Evolutionary conservation across 257 asterid species (phyloP), one percentile per base, ranked within the genome.

Genomic region (Nyctanthes arbortristis): DNA sequence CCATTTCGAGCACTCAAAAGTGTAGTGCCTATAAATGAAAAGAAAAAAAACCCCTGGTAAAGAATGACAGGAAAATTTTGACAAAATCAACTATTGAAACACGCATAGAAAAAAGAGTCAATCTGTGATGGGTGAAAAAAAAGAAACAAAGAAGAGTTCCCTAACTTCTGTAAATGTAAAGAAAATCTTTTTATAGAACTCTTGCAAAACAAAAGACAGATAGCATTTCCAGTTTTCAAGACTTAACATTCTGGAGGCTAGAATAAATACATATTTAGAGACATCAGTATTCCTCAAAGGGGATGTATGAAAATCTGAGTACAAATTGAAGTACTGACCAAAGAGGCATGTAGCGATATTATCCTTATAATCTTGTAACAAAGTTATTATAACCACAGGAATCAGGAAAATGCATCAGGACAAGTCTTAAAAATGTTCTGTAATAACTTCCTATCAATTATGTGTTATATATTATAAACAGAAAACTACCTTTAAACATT

Each of bases 401-500:
- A n/a, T n/a, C n/a, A n/a, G n/a, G 58, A 52, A 22, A 11, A 16
- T 22, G 16, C 30, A 52, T 2, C 10, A 30, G 24, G 14, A 11
- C 10, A 20, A 7, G 2, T 9, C 7, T 10, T 29, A 52, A 29
- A 22, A 22, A 52, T 7, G 2, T 52, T 22, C 28, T 52, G 24
- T 5, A 1, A 52, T 52, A 52, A 52, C 59, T 22, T 13, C 59
- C 29, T 22, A 2, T 52, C 59, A 52, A 52, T 52, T 52, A 9
- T 3, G 16, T 36, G 54, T 58, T 61, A 31, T 34, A 32, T 25
- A 61, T 31, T 27, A 61, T 77, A 66, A 75, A 79, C 75, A 68
- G 31, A 80, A 57, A 63, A 56, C 75, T 84, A 90, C 97, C 98
- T 93, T 85, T 93, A 74, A 82, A 88, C 64, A 83, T 61, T 69